Evolutionary conservation across 345 rosid species (phyloP).

Genomic region (Noccaea caerulescens): DNA sequence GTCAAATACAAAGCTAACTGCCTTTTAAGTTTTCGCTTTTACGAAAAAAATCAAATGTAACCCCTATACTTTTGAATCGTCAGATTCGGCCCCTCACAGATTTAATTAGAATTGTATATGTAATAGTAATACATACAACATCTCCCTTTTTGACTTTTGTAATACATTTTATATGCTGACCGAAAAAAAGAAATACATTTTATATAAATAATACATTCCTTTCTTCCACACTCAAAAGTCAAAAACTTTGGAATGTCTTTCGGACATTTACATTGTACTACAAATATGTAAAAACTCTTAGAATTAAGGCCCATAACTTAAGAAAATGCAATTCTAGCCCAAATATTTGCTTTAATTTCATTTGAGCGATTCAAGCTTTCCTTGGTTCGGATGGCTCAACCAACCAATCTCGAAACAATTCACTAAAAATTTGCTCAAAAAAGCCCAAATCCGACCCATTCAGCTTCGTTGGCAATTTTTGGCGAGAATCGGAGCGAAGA

Average conservation of each 20-base stretch:
- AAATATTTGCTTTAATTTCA: conserved; percentile 14
- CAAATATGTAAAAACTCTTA: conserved; percentile 15
- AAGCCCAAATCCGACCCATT: conserved; percentile 78
- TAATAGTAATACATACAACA: too few species aligned
- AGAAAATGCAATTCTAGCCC: background rate
- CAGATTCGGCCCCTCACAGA: background rate
- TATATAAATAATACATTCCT: background rate
- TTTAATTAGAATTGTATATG: background rate
- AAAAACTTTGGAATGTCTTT: conserved; percentile 19
- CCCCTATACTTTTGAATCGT: conserved; percentile 3
- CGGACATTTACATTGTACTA: background rate
- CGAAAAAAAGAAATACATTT: background rate
- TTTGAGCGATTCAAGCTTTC: conserved; percentile 8
- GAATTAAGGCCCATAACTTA: conserved; percentile 15
- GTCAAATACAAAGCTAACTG: background rate
- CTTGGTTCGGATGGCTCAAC: conserved; percentile 32
- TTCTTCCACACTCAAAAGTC: conserved; percentile 12
- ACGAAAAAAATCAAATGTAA: background rate
- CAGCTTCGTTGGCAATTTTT: conserved; percentile 52
- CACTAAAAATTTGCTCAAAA: conserved; percentile 42
- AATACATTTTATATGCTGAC: too few species aligned
- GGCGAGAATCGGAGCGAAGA: conserved; percentile 76
- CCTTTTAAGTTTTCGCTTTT: too few species aligned
- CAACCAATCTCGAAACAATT: conserved; percentile 24
- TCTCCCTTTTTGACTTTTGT: too few species aligned